A percentile compares a stretch with the other conserved stretches of the same genome.
Conservation (phyloP, 129 eudicot species). For the Mikania micrantha region DNA sequence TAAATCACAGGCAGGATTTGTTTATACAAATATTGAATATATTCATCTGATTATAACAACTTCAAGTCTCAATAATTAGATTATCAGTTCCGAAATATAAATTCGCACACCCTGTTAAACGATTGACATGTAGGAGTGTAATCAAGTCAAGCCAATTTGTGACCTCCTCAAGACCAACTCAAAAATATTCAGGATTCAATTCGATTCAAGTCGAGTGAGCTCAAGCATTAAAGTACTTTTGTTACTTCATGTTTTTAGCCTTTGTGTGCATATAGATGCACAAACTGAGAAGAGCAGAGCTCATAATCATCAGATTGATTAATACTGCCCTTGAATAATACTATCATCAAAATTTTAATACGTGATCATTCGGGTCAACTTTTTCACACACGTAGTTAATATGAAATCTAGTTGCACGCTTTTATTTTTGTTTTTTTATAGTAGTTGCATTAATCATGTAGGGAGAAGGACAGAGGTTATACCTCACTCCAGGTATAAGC, state of each 20-base stretch:
- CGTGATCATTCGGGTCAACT: not conserved
- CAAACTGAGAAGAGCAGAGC: too few relatives aligned
- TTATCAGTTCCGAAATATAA: too few relatives aligned
- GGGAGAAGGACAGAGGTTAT: constrained; percentile 10
- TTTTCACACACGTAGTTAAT: not conserved
- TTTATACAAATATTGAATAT: too few relatives aligned
- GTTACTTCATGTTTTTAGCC: not conserved
- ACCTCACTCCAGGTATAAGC: constrained; percentile 98
- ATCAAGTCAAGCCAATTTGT: not conserved
- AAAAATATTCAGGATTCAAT: not conserved
- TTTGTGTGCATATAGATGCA: too few relatives aligned
- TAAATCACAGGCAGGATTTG: too few relatives aligned
- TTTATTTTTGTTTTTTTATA: not conserved
- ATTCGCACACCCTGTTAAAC: not conserved
- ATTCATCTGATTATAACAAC: too few relatives aligned
- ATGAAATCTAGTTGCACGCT: not conserved
- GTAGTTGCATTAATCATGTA: not conserved
- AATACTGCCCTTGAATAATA: not conserved
- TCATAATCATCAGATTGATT: too few relatives aligned
- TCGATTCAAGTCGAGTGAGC: not conserved
- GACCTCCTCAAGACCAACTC: not conserved
- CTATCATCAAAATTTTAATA: not conserved
- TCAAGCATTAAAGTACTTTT: not conserved
- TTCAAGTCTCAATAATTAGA: too few relatives aligned
- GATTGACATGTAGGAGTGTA: not conserved